Percentiles rank a stretch among this genome's conserved stretches.
Conservation (phyloP, 108 stramenopile genomes). For the Fragilariopsis cylindrus region DNA sequence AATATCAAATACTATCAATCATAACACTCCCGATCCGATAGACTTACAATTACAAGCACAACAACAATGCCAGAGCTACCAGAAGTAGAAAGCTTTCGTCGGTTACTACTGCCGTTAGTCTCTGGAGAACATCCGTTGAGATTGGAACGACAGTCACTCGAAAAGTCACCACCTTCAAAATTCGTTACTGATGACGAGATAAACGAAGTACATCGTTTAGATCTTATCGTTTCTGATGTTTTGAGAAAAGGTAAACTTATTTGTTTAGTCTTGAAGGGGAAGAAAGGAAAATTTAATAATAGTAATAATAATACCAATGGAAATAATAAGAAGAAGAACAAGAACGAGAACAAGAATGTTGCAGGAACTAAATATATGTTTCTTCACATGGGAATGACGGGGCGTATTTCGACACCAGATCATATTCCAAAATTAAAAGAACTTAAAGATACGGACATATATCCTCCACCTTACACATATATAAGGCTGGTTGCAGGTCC, state of each 20-base stretch:
- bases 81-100: constrained; percentile 71
- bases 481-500: constrained; percentile 36
- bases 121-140: constrained; percentile 15
- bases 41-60: not conserved
- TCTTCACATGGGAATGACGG: constrained; percentile 86
- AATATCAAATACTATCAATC: too few species aligned
- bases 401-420: constrained; percentile 58
- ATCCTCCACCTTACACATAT: constrained; percentile 69
- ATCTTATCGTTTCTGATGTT: constrained; percentile 38
- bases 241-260: constrained; percentile 70
- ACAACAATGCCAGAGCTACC: constrained; percentile 72
- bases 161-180: constrained; percentile 31
- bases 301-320: not conserved
- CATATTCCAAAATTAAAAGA: constrained; percentile 47
- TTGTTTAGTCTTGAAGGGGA: constrained; percentile 42
- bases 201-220: constrained; percentile 23
- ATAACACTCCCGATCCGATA: too few species aligned
- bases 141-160: constrained; percentile 18
- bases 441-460: constrained; percentile 32
- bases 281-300: constrained; percentile 5
- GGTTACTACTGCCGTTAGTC: constrained; percentile 50
- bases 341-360: not conserved
- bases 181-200: constrained; percentile 43
- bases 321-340: constrained; percentile 4
- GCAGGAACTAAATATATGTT: constrained; percentile 37